Conservation (phyloP, 139 green algal genomes). For the Dunaliella primolecta region DNA sequence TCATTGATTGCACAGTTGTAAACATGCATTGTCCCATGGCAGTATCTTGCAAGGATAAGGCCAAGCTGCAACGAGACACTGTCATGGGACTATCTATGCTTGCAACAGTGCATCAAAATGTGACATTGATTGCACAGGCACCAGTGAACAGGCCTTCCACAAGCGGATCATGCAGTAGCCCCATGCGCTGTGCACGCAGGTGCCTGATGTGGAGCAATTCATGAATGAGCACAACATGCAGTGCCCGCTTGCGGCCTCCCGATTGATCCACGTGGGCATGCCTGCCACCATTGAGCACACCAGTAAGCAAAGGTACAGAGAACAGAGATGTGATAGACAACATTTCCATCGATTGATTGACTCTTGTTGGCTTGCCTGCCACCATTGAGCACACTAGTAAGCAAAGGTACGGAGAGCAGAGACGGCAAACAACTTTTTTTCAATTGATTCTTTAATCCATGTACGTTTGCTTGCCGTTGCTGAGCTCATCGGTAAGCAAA, state of each 20-base stretch:
- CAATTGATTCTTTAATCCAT: slow-evolving; percentile 71
- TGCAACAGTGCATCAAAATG: too few species aligned
- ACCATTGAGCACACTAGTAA: slow-evolving; percentile 70
- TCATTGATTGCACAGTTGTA: too few species aligned
- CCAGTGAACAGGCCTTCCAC: too few species aligned
- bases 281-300: slow-evolving; percentile 81
- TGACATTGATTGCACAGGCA: too few species aligned
- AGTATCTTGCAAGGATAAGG: too few species aligned
- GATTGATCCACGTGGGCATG: slow-evolving; percentile 78
- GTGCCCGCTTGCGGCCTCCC: slow-evolving; percentile 82
- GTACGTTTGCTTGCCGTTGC: slow-evolving; percentile 81
- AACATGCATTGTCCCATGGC: too few species aligned
- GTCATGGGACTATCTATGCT: too few species aligned
- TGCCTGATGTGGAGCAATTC: slow-evolving; percentile 87
- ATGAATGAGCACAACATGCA: slow-evolving; percentile 92
- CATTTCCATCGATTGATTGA: slow-evolving; percentile 77
- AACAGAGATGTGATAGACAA: neutral
- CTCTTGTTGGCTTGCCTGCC: slow-evolving; percentile 81
- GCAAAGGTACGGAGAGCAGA: neutral
- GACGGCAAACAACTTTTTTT: slow-evolving; percentile 35
- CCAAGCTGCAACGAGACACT: too few species aligned
- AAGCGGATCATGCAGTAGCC: too few species aligned
- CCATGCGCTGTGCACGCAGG: too few species aligned
- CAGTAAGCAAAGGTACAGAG: slow-evolving; percentile 16
- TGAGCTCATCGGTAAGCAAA: slow-evolving; percentile 63